Evolutionary conservation across 331 rosid genomes (phyloP).

Genomic region (Rosa hybrid): DNA sequence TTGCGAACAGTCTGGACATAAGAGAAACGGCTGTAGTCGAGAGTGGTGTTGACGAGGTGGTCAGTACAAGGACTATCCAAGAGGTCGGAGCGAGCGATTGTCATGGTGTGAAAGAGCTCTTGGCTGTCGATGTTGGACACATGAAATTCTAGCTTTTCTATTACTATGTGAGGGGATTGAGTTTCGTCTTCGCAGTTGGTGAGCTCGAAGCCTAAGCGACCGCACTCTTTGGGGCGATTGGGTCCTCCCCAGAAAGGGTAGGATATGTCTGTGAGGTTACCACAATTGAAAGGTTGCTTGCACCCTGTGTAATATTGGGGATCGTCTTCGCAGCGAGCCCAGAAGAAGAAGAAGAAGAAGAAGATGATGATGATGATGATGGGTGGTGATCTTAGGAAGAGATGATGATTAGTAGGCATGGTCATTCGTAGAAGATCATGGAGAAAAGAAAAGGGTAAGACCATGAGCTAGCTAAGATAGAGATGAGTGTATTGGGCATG

Average conservation of each 20-base stretch:
- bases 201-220: conserved; percentile 17
- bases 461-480: neutral
- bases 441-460: neutral
- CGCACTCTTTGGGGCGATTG: conserved; percentile 35
- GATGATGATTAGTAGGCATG: neutral
- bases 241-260: conserved; percentile 49
- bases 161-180: neutral
- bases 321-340: conserved; percentile 11
- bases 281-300: conserved; percentile 32
- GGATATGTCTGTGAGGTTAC: conserved; percentile 12
- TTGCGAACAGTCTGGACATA: neutral
- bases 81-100: neutral
- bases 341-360: neutral
- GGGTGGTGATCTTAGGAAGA: neutral
- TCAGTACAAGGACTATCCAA: neutral
- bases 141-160: neutral
- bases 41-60: neutral
- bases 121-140: conserved; percentile 12
- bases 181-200: neutral
- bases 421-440: neutral
- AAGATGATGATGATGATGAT: conserved; percentile 6
- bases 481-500: neutral
- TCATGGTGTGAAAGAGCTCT: neutral
- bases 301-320: neutral
- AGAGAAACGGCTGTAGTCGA: neutral